These are phyloP conservation scores for Cucumis hystrix DNA, from an alignment of 306 rosid genomes.

Conservation along the genomic window DNA sequence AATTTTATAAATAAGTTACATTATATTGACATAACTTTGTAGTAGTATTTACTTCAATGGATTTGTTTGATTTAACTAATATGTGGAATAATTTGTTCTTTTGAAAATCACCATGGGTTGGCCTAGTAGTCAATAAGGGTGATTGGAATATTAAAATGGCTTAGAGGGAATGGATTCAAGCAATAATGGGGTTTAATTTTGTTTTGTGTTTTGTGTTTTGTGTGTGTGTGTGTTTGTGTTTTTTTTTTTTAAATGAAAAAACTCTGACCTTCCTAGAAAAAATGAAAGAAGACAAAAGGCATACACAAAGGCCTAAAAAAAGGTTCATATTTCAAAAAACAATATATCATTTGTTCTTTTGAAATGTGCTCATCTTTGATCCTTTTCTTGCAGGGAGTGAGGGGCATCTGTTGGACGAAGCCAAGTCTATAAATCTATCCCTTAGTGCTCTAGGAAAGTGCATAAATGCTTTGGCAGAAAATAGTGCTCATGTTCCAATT, in stretches of 20 bases:
- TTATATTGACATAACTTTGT: neutral
- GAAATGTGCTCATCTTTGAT: neutral
- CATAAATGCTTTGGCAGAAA: conserved; percentile 93
- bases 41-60: neutral
- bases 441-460: conserved; percentile 95
- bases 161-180: neutral
- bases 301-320: no score
- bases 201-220: no score
- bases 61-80: neutral
- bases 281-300: no score
- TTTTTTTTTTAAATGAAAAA: no score
- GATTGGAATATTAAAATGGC: neutral
- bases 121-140: no score
- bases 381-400: conserved; percentile 65
- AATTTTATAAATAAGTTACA: neutral
- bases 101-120: neutral
- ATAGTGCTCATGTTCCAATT: conserved; percentile 79
- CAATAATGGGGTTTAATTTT: no score
- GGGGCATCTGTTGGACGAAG: conserved; percentile 93
- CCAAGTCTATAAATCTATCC: conserved; percentile 86
- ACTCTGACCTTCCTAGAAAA: no score
- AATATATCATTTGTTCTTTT: neutral
- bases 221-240: no score
- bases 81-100: neutral
- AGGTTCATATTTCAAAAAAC: no score